These are phyloP conservation scores for Wallacemonas rigidus DNA, from an alignment of 208 protist genomes.

Conservation along the genomic window DNA sequence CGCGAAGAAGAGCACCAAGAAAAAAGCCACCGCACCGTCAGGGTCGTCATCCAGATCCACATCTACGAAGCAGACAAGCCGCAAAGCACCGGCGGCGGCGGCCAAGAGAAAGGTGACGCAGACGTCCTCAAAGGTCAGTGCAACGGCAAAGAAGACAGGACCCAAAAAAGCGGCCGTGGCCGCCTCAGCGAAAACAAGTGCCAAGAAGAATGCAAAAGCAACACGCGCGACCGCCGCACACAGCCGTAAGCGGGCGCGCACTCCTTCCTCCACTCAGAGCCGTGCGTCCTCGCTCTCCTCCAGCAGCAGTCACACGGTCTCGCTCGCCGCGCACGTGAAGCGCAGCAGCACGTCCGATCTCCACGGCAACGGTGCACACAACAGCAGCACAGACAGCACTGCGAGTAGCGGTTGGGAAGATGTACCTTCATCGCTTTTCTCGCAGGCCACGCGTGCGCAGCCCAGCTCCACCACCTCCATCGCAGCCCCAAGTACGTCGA, in stretches of 20 bases:
- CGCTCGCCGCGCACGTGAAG: too few species aligned
- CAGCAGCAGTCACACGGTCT: too few species aligned
- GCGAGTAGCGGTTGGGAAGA: conserved; percentile 13
- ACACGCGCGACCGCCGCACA: not conserved
- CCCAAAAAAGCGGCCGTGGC: not conserved
- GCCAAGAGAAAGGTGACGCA: not conserved
- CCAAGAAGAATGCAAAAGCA: conserved; percentile 1
- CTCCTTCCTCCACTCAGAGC: not conserved
- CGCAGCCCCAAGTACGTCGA: not conserved
- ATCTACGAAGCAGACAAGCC: not conserved
- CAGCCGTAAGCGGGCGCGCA: conserved; percentile 18
- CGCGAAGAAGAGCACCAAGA: not conserved
- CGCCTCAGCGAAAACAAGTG: not conserved
- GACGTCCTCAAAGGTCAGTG: too few species aligned
- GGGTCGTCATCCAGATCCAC: not conserved
- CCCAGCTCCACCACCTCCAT: not conserved
- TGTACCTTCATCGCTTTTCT: conserved; percentile 13
- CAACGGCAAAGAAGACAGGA: too few species aligned
- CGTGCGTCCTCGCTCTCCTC: not conserved
- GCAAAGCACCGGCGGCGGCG: not conserved
- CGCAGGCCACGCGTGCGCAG: not conserved
- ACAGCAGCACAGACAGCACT: not conserved
- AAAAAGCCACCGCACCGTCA: not conserved
- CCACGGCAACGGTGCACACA: too few species aligned
- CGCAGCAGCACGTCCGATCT: not conserved